Percentiles rank a stretch among this genome's conserved stretches.
Conservation (phyloP, 1,284 basidiomycete genomes). For the Rhodotorula sp. region DNA sequence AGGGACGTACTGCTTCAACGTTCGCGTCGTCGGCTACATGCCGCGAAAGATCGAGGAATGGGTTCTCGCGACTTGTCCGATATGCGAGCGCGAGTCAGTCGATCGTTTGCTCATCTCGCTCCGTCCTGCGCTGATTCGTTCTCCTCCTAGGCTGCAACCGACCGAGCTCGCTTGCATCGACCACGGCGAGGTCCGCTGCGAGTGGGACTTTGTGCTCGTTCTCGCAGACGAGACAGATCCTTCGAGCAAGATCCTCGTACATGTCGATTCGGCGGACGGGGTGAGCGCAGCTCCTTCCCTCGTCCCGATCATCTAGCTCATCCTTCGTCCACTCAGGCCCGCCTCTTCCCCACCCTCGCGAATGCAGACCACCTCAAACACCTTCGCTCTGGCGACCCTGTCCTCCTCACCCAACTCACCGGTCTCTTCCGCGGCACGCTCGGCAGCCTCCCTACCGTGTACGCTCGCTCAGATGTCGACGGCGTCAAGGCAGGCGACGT, state of each 20-base stretch:
- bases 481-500: neutral
- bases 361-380: neutral
- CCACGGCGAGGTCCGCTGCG: constrained; percentile 3
- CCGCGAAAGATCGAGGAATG: constrained; percentile 17
- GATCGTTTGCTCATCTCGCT: neutral
- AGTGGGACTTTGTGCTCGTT: neutral
- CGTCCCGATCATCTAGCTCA: neutral
- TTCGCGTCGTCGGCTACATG: constrained; percentile 7
- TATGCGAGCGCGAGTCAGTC: constrained; percentile 7
- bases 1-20: constrained; percentile 11
- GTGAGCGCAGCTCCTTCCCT: neutral
- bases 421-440: constrained; percentile 2
- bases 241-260: neutral
- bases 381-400: constrained; percentile 5
- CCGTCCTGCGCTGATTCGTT: neutral
- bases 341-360: neutral
- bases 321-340: neutral
- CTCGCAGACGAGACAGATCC: constrained; percentile 1
- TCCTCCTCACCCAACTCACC: neutral
- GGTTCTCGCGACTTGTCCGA: constrained; percentile 18
- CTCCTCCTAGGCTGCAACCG: neutral
- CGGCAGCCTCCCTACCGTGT: neutral
- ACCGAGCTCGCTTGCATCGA: neutral
- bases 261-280: neutral
- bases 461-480: neutral